Percentiles rank a stretch among this genome's conserved stretches.
Evolutionary conservation across 2,329 filamentous ascomycete species (phyloP).

Genomic region (Colletotrichum cereale): DNA sequence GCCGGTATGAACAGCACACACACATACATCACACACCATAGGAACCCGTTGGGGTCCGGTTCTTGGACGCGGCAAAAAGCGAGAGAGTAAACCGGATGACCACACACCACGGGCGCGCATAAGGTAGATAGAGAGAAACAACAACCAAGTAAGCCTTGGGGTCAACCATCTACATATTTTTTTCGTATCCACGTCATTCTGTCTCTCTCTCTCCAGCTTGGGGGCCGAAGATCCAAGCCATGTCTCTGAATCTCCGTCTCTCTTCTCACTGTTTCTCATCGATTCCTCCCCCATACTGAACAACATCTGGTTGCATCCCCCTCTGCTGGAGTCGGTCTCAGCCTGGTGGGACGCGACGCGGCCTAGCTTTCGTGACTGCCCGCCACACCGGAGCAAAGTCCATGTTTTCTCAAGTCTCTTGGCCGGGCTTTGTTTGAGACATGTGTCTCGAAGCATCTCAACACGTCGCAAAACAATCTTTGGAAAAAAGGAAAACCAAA

Average conservation of each 20-base stretch:
- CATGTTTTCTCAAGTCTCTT: neutral
- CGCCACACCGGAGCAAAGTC: neutral
- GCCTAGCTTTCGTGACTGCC: neutral
- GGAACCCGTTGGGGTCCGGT: conserved; percentile 9
- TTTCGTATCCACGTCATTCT: neutral
- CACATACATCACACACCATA: neutral
- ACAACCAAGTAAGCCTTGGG: neutral
- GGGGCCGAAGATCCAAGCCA: neutral
- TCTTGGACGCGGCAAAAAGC: neutral
- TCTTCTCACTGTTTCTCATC: neutral
- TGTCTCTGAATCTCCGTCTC: neutral
- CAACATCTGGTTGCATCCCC: neutral
- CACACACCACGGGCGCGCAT: neutral
- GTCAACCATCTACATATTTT: neutral
- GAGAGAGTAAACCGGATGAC: neutral
- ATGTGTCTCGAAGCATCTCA: conserved; percentile 9
- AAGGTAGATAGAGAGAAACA: neutral
- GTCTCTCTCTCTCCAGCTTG: neutral
- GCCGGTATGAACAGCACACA: conserved; percentile 8
- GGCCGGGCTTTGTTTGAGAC: neutral
- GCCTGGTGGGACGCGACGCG: neutral
- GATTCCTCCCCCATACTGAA: neutral
- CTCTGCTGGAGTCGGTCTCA: conserved; percentile 3
- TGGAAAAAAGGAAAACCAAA: neutral
- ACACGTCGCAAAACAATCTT: neutral